Evolutionary conservation across 2,329 filamentous ascomycete genomes (phyloP).

Genomic region (Ascochyta koolunga): DNA sequence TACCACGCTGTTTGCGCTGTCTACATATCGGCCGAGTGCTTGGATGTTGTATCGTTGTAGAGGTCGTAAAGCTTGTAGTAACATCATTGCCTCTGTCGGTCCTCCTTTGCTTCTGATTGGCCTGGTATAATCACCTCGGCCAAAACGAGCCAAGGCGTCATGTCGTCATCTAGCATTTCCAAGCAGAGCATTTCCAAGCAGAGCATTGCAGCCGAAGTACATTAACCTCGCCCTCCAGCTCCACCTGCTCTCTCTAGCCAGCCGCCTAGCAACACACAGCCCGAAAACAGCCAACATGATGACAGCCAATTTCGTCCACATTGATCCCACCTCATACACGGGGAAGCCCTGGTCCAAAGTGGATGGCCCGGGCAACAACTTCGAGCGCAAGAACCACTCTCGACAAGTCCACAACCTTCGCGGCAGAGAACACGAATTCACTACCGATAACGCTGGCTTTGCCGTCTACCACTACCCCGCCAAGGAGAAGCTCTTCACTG

Average conservation of each 20-base stretch:
- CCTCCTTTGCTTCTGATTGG: slow-evolving; percentile 21
- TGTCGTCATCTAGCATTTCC: slow-evolving; percentile 24
- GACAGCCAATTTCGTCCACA: slow-evolving; percentile 65
- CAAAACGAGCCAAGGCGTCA: slow-evolving; percentile 27
- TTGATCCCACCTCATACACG: slow-evolving; percentile 60
- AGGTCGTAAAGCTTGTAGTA: too few species aligned
- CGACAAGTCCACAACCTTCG: slow-evolving; percentile 63
- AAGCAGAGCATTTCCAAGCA: slow-evolving; percentile 29
- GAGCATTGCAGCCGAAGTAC: slow-evolving; percentile 15
- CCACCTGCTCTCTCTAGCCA: background rate
- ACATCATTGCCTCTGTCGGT: background rate
- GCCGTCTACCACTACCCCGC: slow-evolving; percentile 61
- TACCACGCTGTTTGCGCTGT: too few species aligned
- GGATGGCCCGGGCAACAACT: slow-evolving; percentile 64
- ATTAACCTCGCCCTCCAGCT: background rate
- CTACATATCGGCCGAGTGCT: too few species aligned
- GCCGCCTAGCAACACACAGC: background rate
- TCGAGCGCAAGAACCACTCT: slow-evolving; percentile 53
- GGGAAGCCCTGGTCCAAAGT: slow-evolving; percentile 70
- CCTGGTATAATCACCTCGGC: slow-evolving; percentile 8
- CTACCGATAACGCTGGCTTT: slow-evolving; percentile 65
- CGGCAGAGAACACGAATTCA: slow-evolving; percentile 57
- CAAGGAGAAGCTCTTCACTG: slow-evolving; percentile 60
- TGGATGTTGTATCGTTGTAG: too few species aligned
- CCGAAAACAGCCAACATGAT: slow-evolving; percentile 55